Base-by-base conservation (phyloP, 2,329 filamentous ascomycete genomes). In the Acrodontium crateriforme region DNA sequence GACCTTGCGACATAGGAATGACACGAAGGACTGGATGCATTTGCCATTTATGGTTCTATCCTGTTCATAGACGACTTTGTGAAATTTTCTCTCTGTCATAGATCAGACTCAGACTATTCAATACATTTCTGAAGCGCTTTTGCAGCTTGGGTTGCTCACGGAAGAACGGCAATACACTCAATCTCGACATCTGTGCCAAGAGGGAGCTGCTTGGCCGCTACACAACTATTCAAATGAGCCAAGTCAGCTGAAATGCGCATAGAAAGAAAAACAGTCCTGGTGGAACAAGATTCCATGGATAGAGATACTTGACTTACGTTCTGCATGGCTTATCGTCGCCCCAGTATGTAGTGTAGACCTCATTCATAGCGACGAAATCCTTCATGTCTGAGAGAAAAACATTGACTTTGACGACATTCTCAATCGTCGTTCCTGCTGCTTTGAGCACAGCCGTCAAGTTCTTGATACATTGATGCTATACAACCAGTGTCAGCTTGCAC, bases 381-480 rank as follows among this genome's bases (percentile, higher is more conserved):
- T 66, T 58, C 72, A 80, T 79, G 32, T 65, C 63, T 2, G 66
- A 69, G 12, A 80, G 47, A 45, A 73, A 80, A 15, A 78, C 59
- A 41, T 77, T 78, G 36, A 74, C 65, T 52, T 79, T 78, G 47
- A 79, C 64, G 0, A 71, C 65, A 31, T 76, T 73, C 16, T 64
- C 56, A 19, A 78, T 55, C 32, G 57, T 60, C 28, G 64, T 69
- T 1, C 72, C 72, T 0, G 71, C 69, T 6, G 65, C 73, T 37
- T 69, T 59, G 12, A 79, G 68, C 5, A 78, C 60, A 2, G 62
- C 60, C 5, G 58, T 47, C 9, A 78, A 58, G 51, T 78, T 78
- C 35, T 60, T 59, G 34, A 78, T 61, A 24, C 61, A 60, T 60
- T 67, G 67, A 34, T 64, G 67, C 53, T 56, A 11, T 5, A 17